phyloP scores from a whole-genome alignment of 2,329 filamentous ascomycete genomes.

The Bipolaris sorokiniana region DNA sequence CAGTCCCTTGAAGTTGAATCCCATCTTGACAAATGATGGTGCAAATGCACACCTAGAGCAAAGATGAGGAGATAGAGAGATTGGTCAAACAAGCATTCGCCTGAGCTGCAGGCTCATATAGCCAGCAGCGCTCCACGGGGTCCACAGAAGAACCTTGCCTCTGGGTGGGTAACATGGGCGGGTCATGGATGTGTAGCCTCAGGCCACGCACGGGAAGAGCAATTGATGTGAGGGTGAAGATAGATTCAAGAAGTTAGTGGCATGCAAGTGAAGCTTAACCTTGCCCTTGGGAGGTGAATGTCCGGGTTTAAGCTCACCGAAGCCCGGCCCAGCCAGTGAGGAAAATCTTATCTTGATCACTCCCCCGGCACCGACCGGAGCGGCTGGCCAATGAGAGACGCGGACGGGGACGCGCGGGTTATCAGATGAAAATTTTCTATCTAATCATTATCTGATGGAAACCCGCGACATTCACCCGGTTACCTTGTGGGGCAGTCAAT shows the following conservation, averaged over 20 bases:
- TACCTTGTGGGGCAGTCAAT: conserved; percentile 2
- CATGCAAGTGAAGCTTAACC: conserved; percentile 16
- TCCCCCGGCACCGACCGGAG: conserved; percentile 27
- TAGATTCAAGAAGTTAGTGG: conserved; percentile 19
- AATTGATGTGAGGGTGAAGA: conserved; percentile 15
- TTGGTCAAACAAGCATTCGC: conserved; percentile 37
- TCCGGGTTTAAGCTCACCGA: conserved; percentile 30
- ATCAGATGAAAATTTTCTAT: conserved; percentile 39
- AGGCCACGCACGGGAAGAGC: conserved; percentile 20
- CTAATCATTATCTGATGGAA: conserved; percentile 40
- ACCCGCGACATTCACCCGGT: conserved; percentile 8
- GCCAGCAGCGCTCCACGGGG: conserved; percentile 16
- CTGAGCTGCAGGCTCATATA: conserved; percentile 30
- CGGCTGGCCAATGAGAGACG: conserved; percentile 16
- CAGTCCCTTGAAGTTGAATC: conserved; percentile 42
- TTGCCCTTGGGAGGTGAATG: conserved; percentile 14
- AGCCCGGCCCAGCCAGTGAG: conserved; percentile 26
- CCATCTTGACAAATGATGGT: conserved; percentile 28
- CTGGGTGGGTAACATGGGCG: conserved; percentile 17
- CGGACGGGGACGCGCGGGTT: conserved; percentile 16
- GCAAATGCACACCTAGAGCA: conserved; percentile 5
- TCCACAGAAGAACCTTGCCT: conserved; percentile 18
- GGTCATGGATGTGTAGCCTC: conserved; percentile 11
- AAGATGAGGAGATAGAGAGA: conserved; percentile 21
- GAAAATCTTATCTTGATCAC: conserved; percentile 36